Base-by-base conservation (phyloP, 148 eudicot species). In the Salicornia ramosissima region DNA sequence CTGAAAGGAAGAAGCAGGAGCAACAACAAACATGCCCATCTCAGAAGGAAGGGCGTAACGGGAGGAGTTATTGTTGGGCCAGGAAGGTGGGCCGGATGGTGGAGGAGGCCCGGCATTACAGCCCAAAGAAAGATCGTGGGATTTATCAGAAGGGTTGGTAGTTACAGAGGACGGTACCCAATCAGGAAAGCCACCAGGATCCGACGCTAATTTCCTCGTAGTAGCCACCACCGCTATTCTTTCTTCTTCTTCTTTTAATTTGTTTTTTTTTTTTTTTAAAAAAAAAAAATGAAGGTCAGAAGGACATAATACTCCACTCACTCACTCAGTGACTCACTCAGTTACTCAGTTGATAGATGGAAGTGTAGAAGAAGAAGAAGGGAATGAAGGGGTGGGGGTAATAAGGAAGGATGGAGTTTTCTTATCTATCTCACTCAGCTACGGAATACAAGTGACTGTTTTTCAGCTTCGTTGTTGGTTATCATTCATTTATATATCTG, bases 21-120 rank as follows among this genome's bases (percentile, higher is more conserved):
- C 83, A 0, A 87, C 88, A 0, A 87, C 87, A 65, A 87, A 90
- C 93, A 88, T 88, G 4, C 86, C 83, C 81, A 87, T 80, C 50
- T 90, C 96, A 6, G 86, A 72, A 0, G 86, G 78, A 8, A 85
- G 39, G 10, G 82, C 85, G 65, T 87, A 85, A 36, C 72, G 26
- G 2, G 80, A 42, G n/a, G 87, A 40, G 2, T 81, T n/a, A n/a
- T n/a, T n/a, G n/a, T n/a, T 54, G 25, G 88, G 73, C 89, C 96
- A 86, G 77, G 83, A 49, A 10, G 76, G 0, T 0, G 69, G 65
- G 28, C 28, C 70, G 36, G 75, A 1, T 3, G 62, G 11, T 15
- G 61, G 3, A 24, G 30, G 49, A 5, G 30, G 49, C 30, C 61
- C 21, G 3, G 73, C 68, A 34, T 64, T 73, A 58, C 68, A 73